Percentiles rank a stretch among this genome's conserved stretches.
These are phyloP conservation scores for Trametes meyenii DNA, from an alignment of 768 basidiomycete species.

Conservation along the genomic window DNA sequence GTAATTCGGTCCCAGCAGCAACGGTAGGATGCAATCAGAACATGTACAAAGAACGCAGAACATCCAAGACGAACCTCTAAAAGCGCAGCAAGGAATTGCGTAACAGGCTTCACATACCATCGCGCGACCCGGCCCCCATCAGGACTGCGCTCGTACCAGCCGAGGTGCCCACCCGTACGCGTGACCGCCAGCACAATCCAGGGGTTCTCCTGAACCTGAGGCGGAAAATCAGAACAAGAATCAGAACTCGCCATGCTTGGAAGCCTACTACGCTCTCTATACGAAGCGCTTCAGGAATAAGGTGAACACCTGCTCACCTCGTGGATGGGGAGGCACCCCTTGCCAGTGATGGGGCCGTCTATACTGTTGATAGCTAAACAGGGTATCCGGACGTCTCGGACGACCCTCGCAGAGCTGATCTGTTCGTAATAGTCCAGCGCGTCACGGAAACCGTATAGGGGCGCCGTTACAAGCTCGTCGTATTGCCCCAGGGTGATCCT, in stretches of 20 bases:
- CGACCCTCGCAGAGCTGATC: slow-evolving; percentile 20
- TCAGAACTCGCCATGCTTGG: no score
- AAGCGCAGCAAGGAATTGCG: slow-evolving; percentile 26
- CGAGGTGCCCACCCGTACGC: slow-evolving; percentile 28
- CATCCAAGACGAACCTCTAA: slow-evolving; percentile 19
- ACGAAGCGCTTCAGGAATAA: not conserved
- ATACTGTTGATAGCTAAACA: slow-evolving; percentile 26
- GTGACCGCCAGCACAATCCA: slow-evolving; percentile 28
- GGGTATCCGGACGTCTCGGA: slow-evolving; percentile 21
- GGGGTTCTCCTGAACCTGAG: slow-evolving; percentile 4
- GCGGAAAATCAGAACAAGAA: no score
- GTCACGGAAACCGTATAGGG: slow-evolving; percentile 23
- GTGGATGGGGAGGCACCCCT: slow-evolving; percentile 11
- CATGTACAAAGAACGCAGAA: not conserved
- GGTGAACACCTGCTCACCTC: slow-evolving; percentile 25
- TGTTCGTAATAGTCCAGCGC: slow-evolving; percentile 25
- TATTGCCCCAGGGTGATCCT: slow-evolving; percentile 22
- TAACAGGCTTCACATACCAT: slow-evolving; percentile 29
- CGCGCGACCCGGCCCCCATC: slow-evolving; percentile 17
- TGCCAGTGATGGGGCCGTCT: slow-evolving; percentile 29
- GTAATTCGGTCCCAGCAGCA: not conserved
- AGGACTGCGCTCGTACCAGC: slow-evolving; percentile 27
- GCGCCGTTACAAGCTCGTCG: slow-evolving; percentile 20
- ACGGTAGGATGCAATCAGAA: not conserved
- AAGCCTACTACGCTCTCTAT: not conserved